Base-by-base conservation (phyloP, 176 grass and related monocot species). In the Thalia dealbata region DNA sequence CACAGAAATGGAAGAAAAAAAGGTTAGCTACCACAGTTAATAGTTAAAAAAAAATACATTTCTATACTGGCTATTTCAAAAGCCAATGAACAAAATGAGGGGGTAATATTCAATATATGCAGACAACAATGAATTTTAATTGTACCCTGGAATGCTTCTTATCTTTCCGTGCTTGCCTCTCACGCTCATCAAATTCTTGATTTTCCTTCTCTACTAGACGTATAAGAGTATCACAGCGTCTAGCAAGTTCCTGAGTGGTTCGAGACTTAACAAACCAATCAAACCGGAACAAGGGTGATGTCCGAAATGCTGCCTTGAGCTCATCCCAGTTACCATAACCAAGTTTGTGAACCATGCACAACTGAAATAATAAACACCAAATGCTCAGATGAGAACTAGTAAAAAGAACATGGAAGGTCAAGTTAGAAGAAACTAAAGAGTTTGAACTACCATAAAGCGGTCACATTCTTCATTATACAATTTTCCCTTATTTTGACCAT, bases 231-330 rank as follows among this genome's bases (percentile, higher is more conserved):
- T 99, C 95, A 75, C 95, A 99, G 42, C 95, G 78, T 80, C 95
- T 91, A 60, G 89, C 85, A 80, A 99, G 85, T 69, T 99, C 95
- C 79, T 99, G 95, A 14, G 89, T 86, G 35, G 90, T 99, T 50
- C 95, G 91, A 0, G 95, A 93, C 77, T 99, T 99, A 54, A 99
- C 95, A 91, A 99, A 99, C 95, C 95, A 99, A 69, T 99, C 95
- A n/a, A 99, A 99, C 19, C 95, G 85, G 66, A 99, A 99, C 78
- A 93, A 84, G 13, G 95, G 87, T 16, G 95, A 99, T 50, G 81
- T 93, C 24, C 95, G 87, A 23, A 93, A 99, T 10, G 95, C 95
- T 62, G 90, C 85, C 86, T 93, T 99, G 52, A 99, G 85, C 75
- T 93, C 95, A 71, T 99, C 95, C 95, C 95, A 99, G 29, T 89